Evolutionary conservation across 2,329 filamentous ascomycete genomes (phyloP).

Genomic region (Geosmithia flava): DNA sequence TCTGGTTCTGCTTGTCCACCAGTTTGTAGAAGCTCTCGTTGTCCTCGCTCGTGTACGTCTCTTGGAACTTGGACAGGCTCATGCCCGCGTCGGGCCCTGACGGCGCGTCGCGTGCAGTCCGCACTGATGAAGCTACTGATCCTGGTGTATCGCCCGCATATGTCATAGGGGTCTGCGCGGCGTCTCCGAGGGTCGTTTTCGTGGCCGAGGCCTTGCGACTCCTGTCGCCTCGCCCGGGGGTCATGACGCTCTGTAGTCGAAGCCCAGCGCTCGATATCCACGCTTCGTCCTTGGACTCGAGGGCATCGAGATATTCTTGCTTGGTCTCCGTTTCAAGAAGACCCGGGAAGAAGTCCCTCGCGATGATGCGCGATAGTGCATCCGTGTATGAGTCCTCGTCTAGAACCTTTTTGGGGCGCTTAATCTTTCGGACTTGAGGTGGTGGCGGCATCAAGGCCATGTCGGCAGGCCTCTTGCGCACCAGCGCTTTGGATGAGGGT

Average conservation of each 20-base stretch:
- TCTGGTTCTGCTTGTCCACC: slow-evolving; percentile 80
- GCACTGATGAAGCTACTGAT: slow-evolving; percentile 32
- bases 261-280: slow-evolving; percentile 80
- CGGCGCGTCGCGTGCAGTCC: slow-evolving; percentile 15
- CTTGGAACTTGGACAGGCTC: slow-evolving; percentile 75
- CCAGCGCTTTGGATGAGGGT: slow-evolving; percentile 42
- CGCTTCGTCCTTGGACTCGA: slow-evolving; percentile 70
- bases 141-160: slow-evolving; percentile 65
- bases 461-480: slow-evolving; percentile 53
- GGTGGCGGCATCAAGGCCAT: slow-evolving; percentile 74
- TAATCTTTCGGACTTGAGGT: slow-evolving; percentile 75
- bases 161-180: slow-evolving; percentile 46
- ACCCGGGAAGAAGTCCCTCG: slow-evolving; percentile 92
- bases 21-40: slow-evolving; percentile 95
- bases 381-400: slow-evolving; percentile 92
- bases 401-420: slow-evolving; percentile 75
- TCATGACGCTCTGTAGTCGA: slow-evolving; percentile 67
- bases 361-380: slow-evolving; percentile 85
- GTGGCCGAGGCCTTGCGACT: slow-evolving; percentile 7
- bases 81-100: slow-evolving; percentile 59
- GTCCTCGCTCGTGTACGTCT: slow-evolving; percentile 92
- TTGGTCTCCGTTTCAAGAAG: slow-evolving; percentile 76
- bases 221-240: slow-evolving; percentile 40
- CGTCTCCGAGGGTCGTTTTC: slow-evolving; percentile 12
- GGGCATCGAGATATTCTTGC: slow-evolving; percentile 81